Conservation (phyloP, 495 filamentous ascomycete species). For the Neurospora sp. region DNA sequence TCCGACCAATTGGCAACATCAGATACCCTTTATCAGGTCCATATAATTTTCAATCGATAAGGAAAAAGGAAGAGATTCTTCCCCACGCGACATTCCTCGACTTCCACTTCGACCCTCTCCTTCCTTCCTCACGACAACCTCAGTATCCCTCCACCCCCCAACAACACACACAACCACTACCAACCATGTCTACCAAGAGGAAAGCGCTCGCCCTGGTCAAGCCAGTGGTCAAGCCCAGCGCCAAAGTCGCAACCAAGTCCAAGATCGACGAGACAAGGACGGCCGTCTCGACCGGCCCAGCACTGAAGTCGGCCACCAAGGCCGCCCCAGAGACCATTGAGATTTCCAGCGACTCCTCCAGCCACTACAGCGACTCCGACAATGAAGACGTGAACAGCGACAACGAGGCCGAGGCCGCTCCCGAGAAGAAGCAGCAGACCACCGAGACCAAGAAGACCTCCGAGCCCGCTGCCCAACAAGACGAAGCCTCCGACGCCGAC, state of each 20-base stretch:
- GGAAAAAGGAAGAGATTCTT: neutral
- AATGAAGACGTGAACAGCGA: constrained; percentile 22
- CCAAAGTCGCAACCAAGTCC: constrained; percentile 46
- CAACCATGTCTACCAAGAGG: constrained; percentile 42
- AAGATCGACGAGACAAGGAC: constrained; percentile 67
- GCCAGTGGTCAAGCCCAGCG: constrained; percentile 45
- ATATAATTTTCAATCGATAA: neutral
- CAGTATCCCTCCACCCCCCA: neutral
- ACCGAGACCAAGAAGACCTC: neutral
- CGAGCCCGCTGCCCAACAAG: constrained; percentile 2
- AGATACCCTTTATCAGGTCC: neutral
- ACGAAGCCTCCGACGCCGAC: constrained; percentile 27
- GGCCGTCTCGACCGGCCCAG: constrained; percentile 39
- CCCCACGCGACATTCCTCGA: neutral
- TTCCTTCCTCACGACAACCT: neutral
- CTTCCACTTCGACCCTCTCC: neutral
- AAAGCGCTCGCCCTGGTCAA: constrained; percentile 37
- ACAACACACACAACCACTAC: neutral
- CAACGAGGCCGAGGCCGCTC: constrained; percentile 10
- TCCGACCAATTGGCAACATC: neutral
- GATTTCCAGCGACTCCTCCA: constrained; percentile 46
- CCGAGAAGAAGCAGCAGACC: neutral
- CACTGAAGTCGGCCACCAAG: constrained; percentile 17
- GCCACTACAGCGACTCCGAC: constrained; percentile 28
- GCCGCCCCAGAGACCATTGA: constrained; percentile 30